phyloP scores from a whole-genome alignment of 2,329 filamentous ascomycete genomes.

The Botrytis cinerea region DNA sequence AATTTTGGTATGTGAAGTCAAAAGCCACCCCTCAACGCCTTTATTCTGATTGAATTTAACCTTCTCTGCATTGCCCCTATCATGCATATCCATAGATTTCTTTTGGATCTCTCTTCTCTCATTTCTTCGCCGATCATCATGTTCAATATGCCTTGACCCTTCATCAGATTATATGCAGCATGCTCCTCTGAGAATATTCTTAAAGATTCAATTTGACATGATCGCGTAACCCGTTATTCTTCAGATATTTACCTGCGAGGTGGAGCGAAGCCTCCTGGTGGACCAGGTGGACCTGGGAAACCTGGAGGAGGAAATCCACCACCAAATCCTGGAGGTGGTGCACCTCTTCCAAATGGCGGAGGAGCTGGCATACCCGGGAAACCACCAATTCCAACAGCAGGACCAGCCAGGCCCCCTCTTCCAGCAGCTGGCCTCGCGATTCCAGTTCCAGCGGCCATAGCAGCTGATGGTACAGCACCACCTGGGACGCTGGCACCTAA shows the following conservation, averaged over 20 bases:
- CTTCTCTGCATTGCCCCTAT: slow-evolving; percentile 9
- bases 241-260: slow-evolving; percentile 39
- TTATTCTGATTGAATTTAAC: slow-evolving; percentile 36
- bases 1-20: slow-evolving; percentile 40
- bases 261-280: slow-evolving; percentile 51
- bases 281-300: slow-evolving; percentile 49
- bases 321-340: slow-evolving; percentile 47
- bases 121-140: slow-evolving; percentile 5
- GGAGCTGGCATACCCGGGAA: slow-evolving; percentile 55
- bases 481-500: slow-evolving; percentile 75
- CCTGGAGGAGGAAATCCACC: slow-evolving; percentile 54
- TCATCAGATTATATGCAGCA: slow-evolving; percentile 4
- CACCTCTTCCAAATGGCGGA: slow-evolving; percentile 52
- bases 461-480: slow-evolving; percentile 55
- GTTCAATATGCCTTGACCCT: not conserved
- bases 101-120: slow-evolving; percentile 23
- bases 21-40: slow-evolving; percentile 41
- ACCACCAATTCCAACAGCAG: slow-evolving; percentile 85
- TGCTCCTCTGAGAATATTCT: not conserved
- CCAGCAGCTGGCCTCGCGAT: slow-evolving; percentile 90
- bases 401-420: slow-evolving; percentile 84
- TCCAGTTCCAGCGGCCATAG: slow-evolving; percentile 80
- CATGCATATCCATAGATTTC: slow-evolving; percentile 5
- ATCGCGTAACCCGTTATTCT: slow-evolving; percentile 16
- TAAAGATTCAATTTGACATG: not conserved